Evolutionary conservation across 2,329 filamentous ascomycete genomes (phyloP), one percentile per base, ranked within the genome.

Genomic region (Neocatenulostroma microsporum): DNA sequence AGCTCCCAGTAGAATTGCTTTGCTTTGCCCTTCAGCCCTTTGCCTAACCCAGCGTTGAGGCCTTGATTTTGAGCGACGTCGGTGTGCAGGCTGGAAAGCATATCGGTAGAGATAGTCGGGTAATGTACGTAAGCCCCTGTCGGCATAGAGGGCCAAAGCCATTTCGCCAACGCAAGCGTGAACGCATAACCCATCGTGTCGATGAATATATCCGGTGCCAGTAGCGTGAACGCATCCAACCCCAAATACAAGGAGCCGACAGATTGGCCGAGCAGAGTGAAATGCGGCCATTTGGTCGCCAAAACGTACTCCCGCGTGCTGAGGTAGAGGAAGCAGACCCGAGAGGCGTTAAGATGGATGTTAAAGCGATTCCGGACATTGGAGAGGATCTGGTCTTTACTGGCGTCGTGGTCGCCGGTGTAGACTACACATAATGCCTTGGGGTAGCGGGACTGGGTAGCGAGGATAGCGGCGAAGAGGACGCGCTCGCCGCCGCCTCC

Each of bases 111-210:
- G 36, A 98, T 98, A 38, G 89, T 96, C 1, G 91, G 91, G 58
- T 96, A 98, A 64, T 98, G 91, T 1, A 96, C 88, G 57, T 98
- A 98, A 35, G 91, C 88, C 30, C 77, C 87, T 0, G 87, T 95
- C 0, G 89, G 84, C 2, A 95, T 74, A 23, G 66, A 62, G 0
- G 75, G 82, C 56, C 96, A 96, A 17, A 96, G 69, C 45, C 83
- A 73, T 56, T 87, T 91, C 61, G 73, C 83, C 3, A 95, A 70
- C 7, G 84, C 86, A 9, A 94, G 74, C 0, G 84, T 76, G 57
- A 96, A 98, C 18, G 89, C 87, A 55, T 95, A 98, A 44, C 91
- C 91, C 88, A 98, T 95, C 2, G 91, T 98, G 57, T 98, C 91
- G 51, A 98, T 72, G 58, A 96, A 94, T 35, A 96, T 74, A 59